Base-by-base conservation (phyloP, 805 yeast species). In the Candida montana region DNA sequence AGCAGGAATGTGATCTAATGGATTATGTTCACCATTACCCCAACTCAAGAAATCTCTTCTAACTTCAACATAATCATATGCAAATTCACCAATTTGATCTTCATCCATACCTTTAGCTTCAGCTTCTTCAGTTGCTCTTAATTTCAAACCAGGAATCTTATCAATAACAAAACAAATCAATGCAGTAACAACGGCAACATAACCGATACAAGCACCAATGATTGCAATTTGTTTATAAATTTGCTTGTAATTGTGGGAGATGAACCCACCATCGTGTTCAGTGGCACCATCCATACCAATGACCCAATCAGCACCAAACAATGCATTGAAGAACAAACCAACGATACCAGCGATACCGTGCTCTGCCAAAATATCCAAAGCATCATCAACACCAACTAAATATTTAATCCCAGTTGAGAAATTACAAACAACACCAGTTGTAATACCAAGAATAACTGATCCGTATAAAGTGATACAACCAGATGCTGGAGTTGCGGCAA, bases 31-130 rank as follows among this genome's bases (percentile, higher is more conserved):
- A 13, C 51, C 54, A 31, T 42, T 47, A 3, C 71, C 72, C 74
- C 74, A 68, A 33, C 67, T 61, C 40, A 81, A 73, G 63, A 81
- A 91, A 66, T 90, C 96, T 61, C 98, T 77, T 64, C 98, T 79
- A 12, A 91, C 95, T 69, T 91, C 99, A 44, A 91, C 96, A 59
- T 89, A 91, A 64, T 91, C 98, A 62, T 91, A 91, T n/a, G 98
- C 98, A 65, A 90, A 91, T 65, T 91, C 99, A 39, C 98, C 99
- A 52, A 91, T 86, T 67, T 91, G 96, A 65, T 88, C 95, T 62
- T 90, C 97, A 62, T 91, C 99, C 68, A 90, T 76, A 44, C 99
- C 99, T 26, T 71, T 69, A 49, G 82, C 86, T 63, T 91, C 99
- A 18, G 83, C 96, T 27, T 82, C 81, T 61, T 85, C 95, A 47